A percentile compares a stretch with the other conserved stretches of the same genome.
Evolutionary conservation across 352 stramenopile species (phyloP).

Genomic region (Globisporangium perplexum): DNA sequence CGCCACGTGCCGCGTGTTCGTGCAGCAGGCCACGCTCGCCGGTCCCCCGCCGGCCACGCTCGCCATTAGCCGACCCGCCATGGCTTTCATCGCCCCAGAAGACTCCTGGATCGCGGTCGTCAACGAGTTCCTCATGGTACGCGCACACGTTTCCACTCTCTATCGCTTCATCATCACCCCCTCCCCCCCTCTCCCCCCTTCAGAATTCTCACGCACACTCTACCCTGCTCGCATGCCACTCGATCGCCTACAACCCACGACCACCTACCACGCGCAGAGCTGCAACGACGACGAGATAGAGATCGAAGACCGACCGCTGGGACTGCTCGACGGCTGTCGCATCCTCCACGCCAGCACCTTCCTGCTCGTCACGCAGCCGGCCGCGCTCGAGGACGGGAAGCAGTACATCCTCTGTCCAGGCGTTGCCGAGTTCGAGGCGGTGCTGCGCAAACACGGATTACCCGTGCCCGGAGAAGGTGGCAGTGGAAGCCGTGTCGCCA

Average conservation of each 20-base stretch:
- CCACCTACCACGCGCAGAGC: constrained; percentile 20
- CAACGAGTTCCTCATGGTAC: constrained; percentile 80
- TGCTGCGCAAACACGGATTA: constrained; percentile 43
- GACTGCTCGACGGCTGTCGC: constrained; percentile 48
- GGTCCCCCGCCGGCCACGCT: constrained; percentile 24
- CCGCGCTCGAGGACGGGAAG: constrained; percentile 56
- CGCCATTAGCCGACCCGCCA: constrained; percentile 30
- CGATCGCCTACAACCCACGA: no score
- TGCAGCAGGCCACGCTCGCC: constrained; percentile 40
- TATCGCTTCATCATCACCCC: no score
- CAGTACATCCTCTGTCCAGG: constrained; percentile 67
- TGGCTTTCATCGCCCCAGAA: constrained; percentile 56
- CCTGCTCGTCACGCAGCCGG: constrained; percentile 26
- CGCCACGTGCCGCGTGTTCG: constrained; percentile 59
- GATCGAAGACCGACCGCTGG: constrained; percentile 39
- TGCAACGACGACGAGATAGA: constrained; percentile 77
- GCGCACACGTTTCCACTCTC: not conserved
- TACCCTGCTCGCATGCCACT: no score
- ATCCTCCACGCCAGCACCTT: constrained; percentile 54
- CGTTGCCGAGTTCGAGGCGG: constrained; percentile 22
- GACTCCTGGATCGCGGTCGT: constrained; percentile 60
- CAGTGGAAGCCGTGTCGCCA: constrained; percentile 2
- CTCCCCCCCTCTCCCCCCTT: no score
- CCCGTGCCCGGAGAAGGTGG: constrained; percentile 17
- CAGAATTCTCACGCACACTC: no score